Evolutionary conservation across 176 grass and related monocot genomes (phyloP).

Genomic region (Metroxylon sagu): DNA sequence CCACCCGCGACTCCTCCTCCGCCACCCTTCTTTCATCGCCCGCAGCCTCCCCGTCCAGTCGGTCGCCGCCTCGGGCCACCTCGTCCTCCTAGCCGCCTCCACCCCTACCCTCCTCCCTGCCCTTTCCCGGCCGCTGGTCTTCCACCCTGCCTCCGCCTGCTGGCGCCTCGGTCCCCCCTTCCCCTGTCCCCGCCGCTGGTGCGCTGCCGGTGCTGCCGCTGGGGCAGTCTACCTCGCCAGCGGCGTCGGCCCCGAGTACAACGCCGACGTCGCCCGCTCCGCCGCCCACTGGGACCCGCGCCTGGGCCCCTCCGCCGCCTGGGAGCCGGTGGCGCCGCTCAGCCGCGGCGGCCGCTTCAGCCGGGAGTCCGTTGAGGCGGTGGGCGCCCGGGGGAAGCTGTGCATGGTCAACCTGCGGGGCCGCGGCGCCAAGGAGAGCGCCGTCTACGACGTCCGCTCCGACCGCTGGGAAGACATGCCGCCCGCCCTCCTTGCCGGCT

Average conservation of each 20-base stretch:
- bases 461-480: constrained; percentile 79
- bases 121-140: constrained; percentile 45
- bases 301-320: background rate
- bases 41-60: constrained; percentile 63
- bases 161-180: constrained; percentile 38
- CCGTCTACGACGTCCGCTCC: constrained; percentile 39
- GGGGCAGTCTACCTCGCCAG: constrained; percentile 60
- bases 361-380: constrained; percentile 55
- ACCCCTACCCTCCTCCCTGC: constrained; percentile 51
- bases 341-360: constrained; percentile 51
- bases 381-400: constrained; percentile 57
- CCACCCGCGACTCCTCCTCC: constrained; percentile 31
- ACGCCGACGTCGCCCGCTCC: constrained; percentile 36
- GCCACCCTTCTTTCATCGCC: constrained; percentile 62
- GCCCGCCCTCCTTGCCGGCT: constrained; percentile 52
- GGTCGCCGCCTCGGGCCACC: constrained; percentile 22
- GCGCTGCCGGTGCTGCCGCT: constrained; percentile 31
- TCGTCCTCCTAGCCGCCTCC: constrained; percentile 53
- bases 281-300: constrained; percentile 42
- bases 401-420: constrained; percentile 74
- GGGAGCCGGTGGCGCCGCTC: constrained; percentile 58
- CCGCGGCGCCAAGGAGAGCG: constrained; percentile 50
- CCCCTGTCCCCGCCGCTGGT: constrained; percentile 76
- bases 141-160: constrained; percentile 40
- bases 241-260: constrained; percentile 47